Evolutionary conservation across 208 protist genomes (phyloP).

Genomic region (Endotrypanum monterogeii): DNA sequence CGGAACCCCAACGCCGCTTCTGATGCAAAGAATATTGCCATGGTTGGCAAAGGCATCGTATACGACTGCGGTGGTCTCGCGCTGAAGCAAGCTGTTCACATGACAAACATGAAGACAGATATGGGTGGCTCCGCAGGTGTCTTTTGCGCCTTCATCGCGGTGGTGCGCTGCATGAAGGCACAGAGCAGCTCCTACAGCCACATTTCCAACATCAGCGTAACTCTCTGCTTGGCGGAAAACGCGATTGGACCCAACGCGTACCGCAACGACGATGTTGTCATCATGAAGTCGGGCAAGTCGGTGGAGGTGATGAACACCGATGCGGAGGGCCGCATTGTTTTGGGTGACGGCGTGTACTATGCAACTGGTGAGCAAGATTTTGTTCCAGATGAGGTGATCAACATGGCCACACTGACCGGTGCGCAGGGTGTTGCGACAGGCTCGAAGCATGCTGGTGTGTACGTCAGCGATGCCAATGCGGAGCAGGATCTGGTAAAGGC

Average conservation of each 20-base stretch:
- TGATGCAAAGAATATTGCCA: slow-evolving; percentile 50
- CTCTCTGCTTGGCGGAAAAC: slow-evolving; percentile 88
- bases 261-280: slow-evolving; percentile 85
- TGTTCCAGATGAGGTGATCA: slow-evolving; percentile 75
- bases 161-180: slow-evolving; percentile 52
- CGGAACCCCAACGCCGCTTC: slow-evolving; percentile 39
- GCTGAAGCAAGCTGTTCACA: slow-evolving; percentile 72
- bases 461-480: slow-evolving; percentile 59
- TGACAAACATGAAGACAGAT: slow-evolving; percentile 91
- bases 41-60: slow-evolving; percentile 89
- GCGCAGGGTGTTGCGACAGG: slow-evolving; percentile 89
- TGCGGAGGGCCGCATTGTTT: slow-evolving; percentile 87
- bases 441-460: slow-evolving; percentile 74
- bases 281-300: slow-evolving; percentile 87
- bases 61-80: slow-evolving; percentile 91
- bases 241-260: slow-evolving; percentile 71
- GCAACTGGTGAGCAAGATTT: slow-evolving; percentile 68
- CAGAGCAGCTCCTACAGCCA: slow-evolving; percentile 33
- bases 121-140: slow-evolving; percentile 87
- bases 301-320: slow-evolving; percentile 92
- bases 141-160: slow-evolving; percentile 75
- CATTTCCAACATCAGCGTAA: slow-evolving; percentile 59
- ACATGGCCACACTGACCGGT: slow-evolving; percentile 93
- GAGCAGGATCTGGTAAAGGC: slow-evolving; percentile 59
- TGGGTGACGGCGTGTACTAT: slow-evolving; percentile 88